Base-by-base conservation (phyloP, 108 stramenopile species). In the Schizochytrium sp. region DNA sequence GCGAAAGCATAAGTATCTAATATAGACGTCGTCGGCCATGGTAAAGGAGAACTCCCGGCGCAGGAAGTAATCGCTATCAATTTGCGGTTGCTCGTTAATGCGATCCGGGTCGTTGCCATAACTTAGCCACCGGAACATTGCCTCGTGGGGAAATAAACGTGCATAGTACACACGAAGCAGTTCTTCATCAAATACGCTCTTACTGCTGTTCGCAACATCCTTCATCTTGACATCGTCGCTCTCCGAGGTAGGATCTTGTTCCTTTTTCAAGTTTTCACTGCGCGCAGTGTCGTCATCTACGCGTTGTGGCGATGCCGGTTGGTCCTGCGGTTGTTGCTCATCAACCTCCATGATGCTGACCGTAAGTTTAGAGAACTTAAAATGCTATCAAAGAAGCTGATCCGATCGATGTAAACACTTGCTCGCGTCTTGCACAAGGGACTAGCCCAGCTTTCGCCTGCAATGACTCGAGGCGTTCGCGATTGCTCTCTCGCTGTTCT, bases 41-140 rank as follows among this genome's bases (percentile, higher is more conserved):
- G 98, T 99, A 90, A 98, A 98, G 90, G 95, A 97, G 87, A 97
- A 98, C 92, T 99, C 98, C n/a, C 99, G 94, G 44, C 95, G 94
- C 41, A 93, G 61, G 40, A 94, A 92, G 83, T 87, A 94, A 53
- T 90, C 64, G 17, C 53, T 89, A n/a, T 87, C 72, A 46, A 55
- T 91, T 73, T 55, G 40, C 17, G 88, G 44, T 42, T 72, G 61
- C 56, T 93, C 91, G 42, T 46, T 40, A 8, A 88, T 38, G 17
- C 47, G 55, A 46, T 56, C 61, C 17, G 73, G 91, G 60, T 91
- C 90, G 72, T 91, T 87, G 13, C 87, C 91, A 89, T 96, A 96
- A 58, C 93, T 91, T 5, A 96, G 92, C 95, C 95, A 96, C 45
- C 91, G 72, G 88, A 93, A 91, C 50, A 97, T 93, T 55, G 95